Percentiles rank a stretch among this genome's conserved stretches.
phyloP scores from a whole-genome alignment of 805 yeast genomes.

The Soucietia sequanensis region DNA sequence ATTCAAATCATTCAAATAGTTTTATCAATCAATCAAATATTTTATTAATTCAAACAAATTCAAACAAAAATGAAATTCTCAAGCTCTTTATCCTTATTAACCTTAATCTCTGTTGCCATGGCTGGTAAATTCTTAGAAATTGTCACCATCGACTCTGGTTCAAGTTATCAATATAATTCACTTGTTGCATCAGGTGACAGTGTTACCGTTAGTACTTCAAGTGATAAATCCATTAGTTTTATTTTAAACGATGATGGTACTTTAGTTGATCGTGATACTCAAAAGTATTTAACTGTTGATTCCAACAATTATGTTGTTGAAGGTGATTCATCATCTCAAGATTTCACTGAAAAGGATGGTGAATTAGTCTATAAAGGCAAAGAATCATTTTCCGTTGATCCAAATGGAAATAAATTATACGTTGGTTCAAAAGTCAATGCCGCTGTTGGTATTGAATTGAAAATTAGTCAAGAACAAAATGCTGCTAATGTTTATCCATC shows the following conservation, averaged over 20 bases:
- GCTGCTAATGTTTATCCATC: neutral
- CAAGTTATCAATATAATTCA: constrained; percentile 19
- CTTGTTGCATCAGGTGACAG: constrained; percentile 6
- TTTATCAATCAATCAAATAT: too few species aligned
- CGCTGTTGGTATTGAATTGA: neutral
- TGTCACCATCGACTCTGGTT: constrained; percentile 23
- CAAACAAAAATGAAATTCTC: too few species aligned
- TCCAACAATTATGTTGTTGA: constrained; percentile 1
- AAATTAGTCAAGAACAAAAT: neutral
- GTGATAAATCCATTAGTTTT: constrained; percentile 11
- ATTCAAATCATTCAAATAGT: too few species aligned
- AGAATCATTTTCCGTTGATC: constrained; percentile 5
- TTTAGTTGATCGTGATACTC: constrained; percentile 15
- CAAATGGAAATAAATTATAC: neutral
- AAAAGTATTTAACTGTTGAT: neutral
- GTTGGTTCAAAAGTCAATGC: too few species aligned
- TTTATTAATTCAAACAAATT: too few species aligned
- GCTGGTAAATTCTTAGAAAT: constrained; percentile 20
- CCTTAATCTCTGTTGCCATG: constrained; percentile 20
- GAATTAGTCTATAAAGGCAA: constrained; percentile 2
- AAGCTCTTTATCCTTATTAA: too few species aligned
- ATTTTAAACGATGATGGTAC: constrained; percentile 22
- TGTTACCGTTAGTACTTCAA: constrained; percentile 10
- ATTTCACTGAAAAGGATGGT: constrained; percentile 10
- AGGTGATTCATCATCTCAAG: constrained; percentile 4